Percentiles rank a stretch among this genome's conserved stretches.
Conservation (phyloP, 2,329 filamentous ascomycete species). For the Escovopsis weberi region DNA sequence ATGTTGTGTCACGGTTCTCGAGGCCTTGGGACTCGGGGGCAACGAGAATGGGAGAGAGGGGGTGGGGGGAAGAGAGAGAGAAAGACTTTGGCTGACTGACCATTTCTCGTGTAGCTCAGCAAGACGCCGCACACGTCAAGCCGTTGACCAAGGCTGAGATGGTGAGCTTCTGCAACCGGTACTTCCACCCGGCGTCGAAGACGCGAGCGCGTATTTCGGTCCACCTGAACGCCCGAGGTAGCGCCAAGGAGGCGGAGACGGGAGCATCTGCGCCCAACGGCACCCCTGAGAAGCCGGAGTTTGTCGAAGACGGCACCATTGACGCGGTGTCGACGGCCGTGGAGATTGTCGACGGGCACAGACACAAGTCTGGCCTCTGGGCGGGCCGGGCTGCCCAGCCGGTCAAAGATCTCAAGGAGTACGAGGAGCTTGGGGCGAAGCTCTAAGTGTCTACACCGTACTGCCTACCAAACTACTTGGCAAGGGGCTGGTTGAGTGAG, state of each 20-base stretch:
- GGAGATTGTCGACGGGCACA: slow-evolving; percentile 62
- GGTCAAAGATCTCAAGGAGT: slow-evolving; percentile 63
- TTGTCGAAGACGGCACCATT: slow-evolving; percentile 21
- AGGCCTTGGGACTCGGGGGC: neutral
- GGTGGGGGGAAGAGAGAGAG: no score
- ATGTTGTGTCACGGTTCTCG: slow-evolving; percentile 19
- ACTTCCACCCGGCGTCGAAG: slow-evolving; percentile 60
- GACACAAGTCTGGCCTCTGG: slow-evolving; percentile 63
- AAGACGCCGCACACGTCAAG: slow-evolving; percentile 63
- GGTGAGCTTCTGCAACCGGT: slow-evolving; percentile 60
- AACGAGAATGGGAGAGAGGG: no score
- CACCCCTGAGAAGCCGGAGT: slow-evolving; percentile 29
- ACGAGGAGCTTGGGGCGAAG: slow-evolving; percentile 75
- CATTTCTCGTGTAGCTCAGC: slow-evolving; percentile 38
- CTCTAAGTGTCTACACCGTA: slow-evolving; percentile 38
- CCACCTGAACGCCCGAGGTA: slow-evolving; percentile 63
- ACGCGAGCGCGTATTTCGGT: slow-evolving; percentile 71
- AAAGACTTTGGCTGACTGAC: neutral
- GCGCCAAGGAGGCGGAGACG: slow-evolving; percentile 19
- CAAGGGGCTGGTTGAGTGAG: neutral
- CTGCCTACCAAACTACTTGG: no score
- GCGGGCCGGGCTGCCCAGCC: slow-evolving; percentile 60
- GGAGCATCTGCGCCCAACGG: slow-evolving; percentile 24
- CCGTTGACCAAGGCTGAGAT: slow-evolving; percentile 66
- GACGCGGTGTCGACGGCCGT: slow-evolving; percentile 23